Base-by-base conservation (phyloP, 208 protist genomes). In the Crithidia expoeki region DNA sequence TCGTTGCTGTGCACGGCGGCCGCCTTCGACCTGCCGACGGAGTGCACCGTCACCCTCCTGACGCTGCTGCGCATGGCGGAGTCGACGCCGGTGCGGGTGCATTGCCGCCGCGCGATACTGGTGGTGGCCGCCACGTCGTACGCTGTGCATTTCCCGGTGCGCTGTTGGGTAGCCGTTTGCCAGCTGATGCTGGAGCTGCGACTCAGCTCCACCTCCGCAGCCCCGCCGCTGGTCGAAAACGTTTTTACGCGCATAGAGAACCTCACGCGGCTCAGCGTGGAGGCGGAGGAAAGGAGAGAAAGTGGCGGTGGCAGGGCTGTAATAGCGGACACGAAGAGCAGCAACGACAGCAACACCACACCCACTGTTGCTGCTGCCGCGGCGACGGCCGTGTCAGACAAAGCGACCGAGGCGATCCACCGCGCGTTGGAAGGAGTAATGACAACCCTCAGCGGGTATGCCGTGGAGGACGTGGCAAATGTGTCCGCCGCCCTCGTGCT, bases 21-120 rank as follows among this genome's bases (percentile, higher is more conserved):
- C n/a, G 74, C 84, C 40, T 96, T 94, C 72, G 79, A 82, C 23
- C 76, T 94, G n/a, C 73, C 79, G 28, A 94, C 86, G 7, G 91
- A 96, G 77, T 89, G 85, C 62, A 87, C 88, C 28, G 87, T 85
- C 14, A 86, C 88, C 32, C 73, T 94, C 64, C 51, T 87, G 19
- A 79, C 85, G 17, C 67, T 95, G 36, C 67, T 96, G 58, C 80
- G 79, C 53, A 87, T 93, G 77, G 71, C 81, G 21, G 75, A 83
- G 33, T 81, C 72, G 58, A 82, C 76, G 14, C 56, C 76, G 12
- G 74, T 91, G 60, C 77, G 82, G n/a, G 75, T 56, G 51, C 56
- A 67, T 34, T 94, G 89, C 68, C 74, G 72, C 12, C 64, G 61
- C 5, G 84, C 86, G 50, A 69, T 94, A 16, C 73, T 96, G 51